These are phyloP conservation scores for Helianthus tuberosus DNA, from an alignment of 129 eudicot genomes.

Conservation along the genomic window DNA sequence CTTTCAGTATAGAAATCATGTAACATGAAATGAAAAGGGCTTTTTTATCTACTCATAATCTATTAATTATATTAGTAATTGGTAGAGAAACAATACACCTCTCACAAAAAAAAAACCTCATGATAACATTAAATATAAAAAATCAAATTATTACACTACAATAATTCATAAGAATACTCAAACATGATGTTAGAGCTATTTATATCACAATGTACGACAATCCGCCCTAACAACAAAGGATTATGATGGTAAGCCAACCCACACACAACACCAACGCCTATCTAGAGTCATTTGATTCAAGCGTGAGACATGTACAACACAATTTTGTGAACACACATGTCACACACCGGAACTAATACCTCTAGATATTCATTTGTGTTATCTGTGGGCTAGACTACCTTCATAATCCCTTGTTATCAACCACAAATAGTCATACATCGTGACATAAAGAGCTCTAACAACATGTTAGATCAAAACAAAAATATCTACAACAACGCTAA, in stretches of 20 bases:
- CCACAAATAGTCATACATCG: constrained; percentile 33
- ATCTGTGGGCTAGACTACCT: constrained; percentile 39
- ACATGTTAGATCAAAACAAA: constrained; percentile 5
- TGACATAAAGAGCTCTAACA: constrained; percentile 38
- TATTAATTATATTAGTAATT: too few relatives aligned
- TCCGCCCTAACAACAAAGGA: constrained; percentile 23
- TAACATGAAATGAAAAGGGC: too few relatives aligned
- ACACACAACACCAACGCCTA: constrained; percentile 19
- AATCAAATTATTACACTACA: background rate
- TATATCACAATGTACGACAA: constrained; percentile 32
- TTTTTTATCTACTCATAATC: too few relatives aligned
- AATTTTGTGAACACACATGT: constrained; percentile 17
- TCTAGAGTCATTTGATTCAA: constrained; percentile 17
- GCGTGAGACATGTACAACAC: constrained; percentile 25
- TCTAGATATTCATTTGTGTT: constrained; percentile 23
- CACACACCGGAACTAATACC: constrained; percentile 25
- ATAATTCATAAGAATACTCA: background rate
- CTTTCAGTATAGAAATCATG: too few relatives aligned
- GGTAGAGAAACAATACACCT: too few relatives aligned
- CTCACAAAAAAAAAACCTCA: too few relatives aligned
- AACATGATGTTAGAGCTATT: constrained; percentile 34
- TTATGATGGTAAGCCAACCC: constrained; percentile 32
- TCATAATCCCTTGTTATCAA: constrained; percentile 33
- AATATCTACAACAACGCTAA: background rate
- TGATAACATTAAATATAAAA: background rate